Conservation (phyloP, 2,329 filamentous ascomycete species). For the Colletotrichum orbiculare region DNA sequence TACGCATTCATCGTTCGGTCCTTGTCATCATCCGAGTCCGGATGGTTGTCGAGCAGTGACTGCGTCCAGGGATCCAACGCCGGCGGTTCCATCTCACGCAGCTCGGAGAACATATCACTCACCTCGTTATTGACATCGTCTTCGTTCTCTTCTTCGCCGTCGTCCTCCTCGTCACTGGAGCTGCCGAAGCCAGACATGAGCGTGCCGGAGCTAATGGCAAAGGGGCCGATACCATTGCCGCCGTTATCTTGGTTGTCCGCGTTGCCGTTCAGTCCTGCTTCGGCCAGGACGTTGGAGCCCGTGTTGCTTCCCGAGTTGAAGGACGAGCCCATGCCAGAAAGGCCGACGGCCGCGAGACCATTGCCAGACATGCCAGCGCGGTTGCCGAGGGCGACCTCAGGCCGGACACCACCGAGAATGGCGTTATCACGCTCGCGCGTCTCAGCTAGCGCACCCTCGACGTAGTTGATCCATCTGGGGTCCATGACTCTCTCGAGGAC, state of each 20-base stretch:
- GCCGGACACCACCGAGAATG: conserved; percentile 94
- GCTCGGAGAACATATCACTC: conserved; percentile 52
- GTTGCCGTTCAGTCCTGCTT: conserved; percentile 44
- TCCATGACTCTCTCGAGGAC: conserved; percentile 92
- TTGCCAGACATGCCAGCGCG: conserved; percentile 67
- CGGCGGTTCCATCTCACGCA: conserved; percentile 33
- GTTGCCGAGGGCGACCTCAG: conserved; percentile 87
- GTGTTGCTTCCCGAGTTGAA: conserved; percentile 41
- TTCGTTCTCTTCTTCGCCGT: conserved; percentile 88
- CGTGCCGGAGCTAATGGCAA: conserved; percentile 78
- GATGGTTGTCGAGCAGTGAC: conserved; percentile 38
- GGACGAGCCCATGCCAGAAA: conserved; percentile 52
- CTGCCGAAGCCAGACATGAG: conserved; percentile 93
- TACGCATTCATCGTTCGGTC: conserved; percentile 32
- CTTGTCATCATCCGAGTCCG: conserved; percentile 40
- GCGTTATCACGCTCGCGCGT: conserved; percentile 97
- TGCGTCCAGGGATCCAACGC: conserved; percentile 36
- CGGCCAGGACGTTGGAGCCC: conserved; percentile 35
- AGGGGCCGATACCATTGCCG: conserved; percentile 75
- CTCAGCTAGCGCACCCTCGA: conserved; percentile 91
- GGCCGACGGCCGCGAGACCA: conserved; percentile 54
- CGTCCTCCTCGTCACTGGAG: conserved; percentile 95
- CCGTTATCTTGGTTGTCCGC: conserved; percentile 75
- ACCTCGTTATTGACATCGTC: conserved; percentile 78
- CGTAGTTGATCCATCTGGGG: conserved; percentile 92